These are phyloP conservation scores for Bacidia gigantensis DNA, from an alignment of 495 filamentous ascomycete species.

Conservation along the genomic window DNA sequence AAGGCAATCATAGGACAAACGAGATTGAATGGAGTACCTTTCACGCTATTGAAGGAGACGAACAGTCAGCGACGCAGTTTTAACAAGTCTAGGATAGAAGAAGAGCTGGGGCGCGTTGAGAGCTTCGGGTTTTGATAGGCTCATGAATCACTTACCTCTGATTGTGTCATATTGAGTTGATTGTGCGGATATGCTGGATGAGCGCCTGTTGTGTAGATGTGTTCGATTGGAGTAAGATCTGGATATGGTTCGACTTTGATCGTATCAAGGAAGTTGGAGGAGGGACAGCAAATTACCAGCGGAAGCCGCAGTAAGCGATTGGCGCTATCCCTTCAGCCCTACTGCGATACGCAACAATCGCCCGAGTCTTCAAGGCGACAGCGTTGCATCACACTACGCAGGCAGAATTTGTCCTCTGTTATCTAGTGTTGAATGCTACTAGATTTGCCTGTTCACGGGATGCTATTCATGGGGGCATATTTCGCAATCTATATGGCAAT, in stretches of 20 bases:
- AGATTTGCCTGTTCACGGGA: no score
- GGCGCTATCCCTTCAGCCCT: slow-evolving; percentile 5
- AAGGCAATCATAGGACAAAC: slow-evolving; percentile 19
- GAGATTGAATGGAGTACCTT: slow-evolving; percentile 44
- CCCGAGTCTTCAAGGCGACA: no score
- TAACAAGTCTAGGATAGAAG: slow-evolving; percentile 18
- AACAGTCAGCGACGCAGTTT: slow-evolving; percentile 21
- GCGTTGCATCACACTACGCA: no score
- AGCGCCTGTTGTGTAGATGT: neutral
- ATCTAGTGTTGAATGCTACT: no score
- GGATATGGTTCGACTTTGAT: neutral
- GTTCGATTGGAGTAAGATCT: neutral
- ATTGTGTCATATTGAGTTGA: slow-evolving; percentile 39
- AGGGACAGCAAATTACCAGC: slow-evolving; percentile 1
- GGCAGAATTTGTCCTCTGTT: no score
- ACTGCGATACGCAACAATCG: no score
- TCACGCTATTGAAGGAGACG: slow-evolving; percentile 50
- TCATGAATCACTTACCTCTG: slow-evolving; percentile 41
- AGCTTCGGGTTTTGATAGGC: slow-evolving; percentile 20
- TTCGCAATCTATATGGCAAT: no score
- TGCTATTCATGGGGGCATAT: no score
- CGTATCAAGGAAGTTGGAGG: slow-evolving; percentile 1
- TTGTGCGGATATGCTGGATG: neutral
- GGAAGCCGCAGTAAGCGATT: slow-evolving; percentile 5
- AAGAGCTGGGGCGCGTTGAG: slow-evolving; percentile 21